Conservation (phyloP, 164 flowering plant species). For the Piper longum region DNA sequence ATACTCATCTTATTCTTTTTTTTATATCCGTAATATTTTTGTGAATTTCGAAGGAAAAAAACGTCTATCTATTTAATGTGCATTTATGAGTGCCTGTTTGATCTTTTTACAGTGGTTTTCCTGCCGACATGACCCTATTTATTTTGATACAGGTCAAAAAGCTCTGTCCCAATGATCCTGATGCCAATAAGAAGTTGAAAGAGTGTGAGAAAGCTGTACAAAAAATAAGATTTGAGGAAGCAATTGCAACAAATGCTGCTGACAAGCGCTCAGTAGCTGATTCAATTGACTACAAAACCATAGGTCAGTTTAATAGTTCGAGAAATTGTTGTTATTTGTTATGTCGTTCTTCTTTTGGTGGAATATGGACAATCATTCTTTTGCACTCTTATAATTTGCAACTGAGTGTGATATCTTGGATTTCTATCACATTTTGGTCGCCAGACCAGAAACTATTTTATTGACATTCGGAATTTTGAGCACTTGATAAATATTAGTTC, state of each 20-base stretch:
- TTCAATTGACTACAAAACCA: conserved; percentile 58
- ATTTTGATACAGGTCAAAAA: conserved; percentile 50
- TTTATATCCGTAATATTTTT: too few species aligned
- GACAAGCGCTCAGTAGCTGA: conserved; percentile 61
- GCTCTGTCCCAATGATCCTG: conserved; percentile 87
- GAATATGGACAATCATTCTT: background rate
- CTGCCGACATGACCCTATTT: background rate
- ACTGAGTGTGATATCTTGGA: too few species aligned
- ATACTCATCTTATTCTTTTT: too few species aligned
- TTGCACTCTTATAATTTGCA: too few species aligned
- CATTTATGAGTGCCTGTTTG: background rate
- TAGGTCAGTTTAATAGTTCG: conserved; percentile 30
- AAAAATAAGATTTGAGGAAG: conserved; percentile 94
- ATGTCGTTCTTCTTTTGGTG: background rate
- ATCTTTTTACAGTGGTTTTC: background rate
- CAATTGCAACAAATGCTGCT: conserved; percentile 65
- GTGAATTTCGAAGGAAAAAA: background rate
- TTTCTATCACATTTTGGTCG: too few species aligned
- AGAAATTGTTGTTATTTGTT: background rate
- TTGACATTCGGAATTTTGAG: too few species aligned
- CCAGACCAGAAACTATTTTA: too few species aligned
- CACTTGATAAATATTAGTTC: too few species aligned
- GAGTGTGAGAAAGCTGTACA: conserved; percentile 97
- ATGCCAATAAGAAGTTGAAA: conserved; percentile 82
- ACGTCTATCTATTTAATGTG: too few species aligned